These are phyloP conservation scores for Mycena chlorophos DNA, from an alignment of 768 basidiomycete species.

Conservation along the genomic window DNA sequence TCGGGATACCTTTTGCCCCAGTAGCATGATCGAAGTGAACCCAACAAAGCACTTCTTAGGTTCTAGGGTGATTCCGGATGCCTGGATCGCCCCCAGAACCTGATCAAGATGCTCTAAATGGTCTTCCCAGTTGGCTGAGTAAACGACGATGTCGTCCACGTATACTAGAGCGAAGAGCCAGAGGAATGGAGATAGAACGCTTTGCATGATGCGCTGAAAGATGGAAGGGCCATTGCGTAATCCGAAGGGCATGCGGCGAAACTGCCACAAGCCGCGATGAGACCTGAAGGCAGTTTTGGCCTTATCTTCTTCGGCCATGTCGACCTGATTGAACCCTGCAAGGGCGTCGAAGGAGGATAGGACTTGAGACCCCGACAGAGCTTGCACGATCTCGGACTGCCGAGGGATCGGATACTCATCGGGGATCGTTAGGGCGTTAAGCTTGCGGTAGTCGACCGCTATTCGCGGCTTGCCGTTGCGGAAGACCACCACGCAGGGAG, in stretches of 20 bases:
- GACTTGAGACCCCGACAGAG: not conserved
- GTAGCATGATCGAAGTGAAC: slow-evolving; percentile 25
- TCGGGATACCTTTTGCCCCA: slow-evolving; percentile 30
- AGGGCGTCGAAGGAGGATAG: not conserved
- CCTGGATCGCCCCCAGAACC: slow-evolving; percentile 22
- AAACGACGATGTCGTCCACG: slow-evolving; percentile 25
- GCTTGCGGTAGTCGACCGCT: no score
- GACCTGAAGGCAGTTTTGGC: not conserved
- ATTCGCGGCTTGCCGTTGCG: no score
- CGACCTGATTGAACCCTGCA: not conserved
- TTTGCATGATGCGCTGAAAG: slow-evolving; percentile 24
- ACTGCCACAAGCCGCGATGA: not conserved
- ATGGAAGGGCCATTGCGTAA: slow-evolving; percentile 21
- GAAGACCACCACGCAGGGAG: no score
- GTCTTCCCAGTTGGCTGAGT: slow-evolving; percentile 20
- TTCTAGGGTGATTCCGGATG: no score
- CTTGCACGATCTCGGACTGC: slow-evolving; percentile 25
- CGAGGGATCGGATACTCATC: slow-evolving; percentile 30
- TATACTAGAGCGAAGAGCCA: slow-evolving; percentile 9
- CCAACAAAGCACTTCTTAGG: no score
- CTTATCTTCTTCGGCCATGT: not conserved
- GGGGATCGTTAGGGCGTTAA: slow-evolving; percentile 22
- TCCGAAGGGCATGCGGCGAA: slow-evolving; percentile 2
- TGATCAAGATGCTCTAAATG: slow-evolving; percentile 21
- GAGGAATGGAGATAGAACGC: slow-evolving; percentile 11